Evolutionary conservation across 768 basidiomycete genomes (phyloP), one percentile per base, ranked within the genome.

Genomic region (Lentinula sp.): DNA sequence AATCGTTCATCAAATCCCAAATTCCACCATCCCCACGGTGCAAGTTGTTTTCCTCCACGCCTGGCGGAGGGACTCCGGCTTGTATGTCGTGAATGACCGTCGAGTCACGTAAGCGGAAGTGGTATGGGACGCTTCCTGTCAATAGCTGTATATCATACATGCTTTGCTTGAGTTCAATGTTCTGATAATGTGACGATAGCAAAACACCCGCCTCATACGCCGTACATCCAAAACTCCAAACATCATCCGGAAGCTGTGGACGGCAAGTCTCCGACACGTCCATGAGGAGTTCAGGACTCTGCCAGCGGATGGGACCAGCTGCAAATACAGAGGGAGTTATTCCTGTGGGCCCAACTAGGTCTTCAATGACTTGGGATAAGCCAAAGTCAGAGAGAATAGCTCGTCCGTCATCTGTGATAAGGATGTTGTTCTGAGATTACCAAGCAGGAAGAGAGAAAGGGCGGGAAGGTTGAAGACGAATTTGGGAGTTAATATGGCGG

Each of bases 361-460:
- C 70, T 21, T 71, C 72, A 23, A 75, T 65, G 9, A 73, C 71
- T 57, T 74, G 65, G 3, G 74, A 71, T 15, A 81, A 70, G 43
- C 80, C 80, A 59, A 81, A 80, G 64, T 81, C 80, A 23, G 76
- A 74, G 1, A 81, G 65, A 37, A 73, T 76, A 34, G 77, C 80
- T 7, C 62, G 71, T 11, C 76, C 75, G 21, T 74, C 69, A 9
- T 69, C 70, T 5, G 78, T 78, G 37, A 81, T 74, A 13, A 81
- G 70, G 56, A 81, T 75, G 58, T 81, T 81, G 23, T 73, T 75
- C 80, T 80, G 37, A 18, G 10, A 31, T 21, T 4, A 5, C 18
- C 45, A 8, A 16, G 16, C 37, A 11, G 51, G 6, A 18, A 9
- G 49, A 51, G 18, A 23, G 16, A 21, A 10, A 18, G 23, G 31